A percentile compares a stretch with the other conserved stretches of the same genome.
These are phyloP conservation scores for Geoglossum cookeanum DNA, from an alignment of 2,329 filamentous ascomycete genomes.

Conservation along the genomic window DNA sequence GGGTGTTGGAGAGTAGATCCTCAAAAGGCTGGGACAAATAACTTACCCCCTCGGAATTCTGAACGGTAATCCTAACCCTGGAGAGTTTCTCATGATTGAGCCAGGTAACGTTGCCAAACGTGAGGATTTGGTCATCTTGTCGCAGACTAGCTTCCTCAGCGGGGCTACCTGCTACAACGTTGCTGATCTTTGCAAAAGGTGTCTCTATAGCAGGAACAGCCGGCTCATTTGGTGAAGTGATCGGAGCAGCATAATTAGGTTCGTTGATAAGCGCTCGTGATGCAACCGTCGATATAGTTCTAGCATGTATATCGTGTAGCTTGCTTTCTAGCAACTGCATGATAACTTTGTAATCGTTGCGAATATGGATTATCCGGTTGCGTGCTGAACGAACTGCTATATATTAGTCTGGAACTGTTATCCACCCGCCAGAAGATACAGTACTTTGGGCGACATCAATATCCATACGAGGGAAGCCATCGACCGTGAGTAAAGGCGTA, in stretches of 20 bases:
- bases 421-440: slow-evolving; percentile 10
- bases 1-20: not conserved
- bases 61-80: slow-evolving; percentile 76
- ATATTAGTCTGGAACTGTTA: slow-evolving; percentile 2
- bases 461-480: slow-evolving; percentile 84
- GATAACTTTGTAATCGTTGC: slow-evolving; percentile 82
- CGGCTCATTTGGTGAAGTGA: not conserved
- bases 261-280: slow-evolving; percentile 5
- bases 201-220: slow-evolving; percentile 27
- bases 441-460: slow-evolving; percentile 88
- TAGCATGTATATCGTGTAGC: slow-evolving; percentile 75
- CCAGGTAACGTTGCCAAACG: slow-evolving; percentile 69
- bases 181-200: slow-evolving; percentile 81
- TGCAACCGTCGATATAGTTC: slow-evolving; percentile 13
- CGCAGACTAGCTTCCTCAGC: slow-evolving; percentile 67
- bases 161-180: slow-evolving; percentile 57
- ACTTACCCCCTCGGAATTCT: slow-evolving; percentile 75
- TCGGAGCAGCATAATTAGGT: not conserved
- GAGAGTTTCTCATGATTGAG: slow-evolving; percentile 70
- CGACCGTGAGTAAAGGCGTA: slow-evolving; percentile 65
- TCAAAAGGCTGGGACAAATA: slow-evolving; percentile 3
- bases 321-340: slow-evolving; percentile 70
- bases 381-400: slow-evolving; percentile 71
- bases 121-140: slow-evolving; percentile 60
- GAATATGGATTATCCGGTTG: slow-evolving; percentile 69